Base-by-base conservation (phyloP, 108 stramenopile genomes). In the Pseudonitzschia multistriata region DNA sequence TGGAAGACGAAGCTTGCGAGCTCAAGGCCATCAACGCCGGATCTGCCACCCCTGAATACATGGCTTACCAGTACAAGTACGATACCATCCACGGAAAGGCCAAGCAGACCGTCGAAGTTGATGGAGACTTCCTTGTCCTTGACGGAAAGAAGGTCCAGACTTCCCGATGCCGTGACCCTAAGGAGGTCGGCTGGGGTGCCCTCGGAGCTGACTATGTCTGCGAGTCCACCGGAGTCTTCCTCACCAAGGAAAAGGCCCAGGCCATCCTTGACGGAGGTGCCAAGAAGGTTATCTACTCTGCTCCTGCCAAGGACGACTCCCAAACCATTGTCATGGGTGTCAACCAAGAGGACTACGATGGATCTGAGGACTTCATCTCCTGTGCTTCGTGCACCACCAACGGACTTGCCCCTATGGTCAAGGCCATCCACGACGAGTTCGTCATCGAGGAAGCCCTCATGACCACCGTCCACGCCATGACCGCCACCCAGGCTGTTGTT, bases 401-500 rank as follows among this genome's bases (percentile, higher is more conserved):
- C 94, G 96, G 98, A 71, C 96, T 99, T 77, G 98, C 97, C 72
- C 98, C 68, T 34, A 93, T 97, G 86, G 98, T 97, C 64, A 98
- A 99, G 92, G 96, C 95, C 75, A 81, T 99, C 85, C 85, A 99
- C 83, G 98, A 99, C 79, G 91, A 90, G 74, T 99, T 92, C 82
- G 96, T 88, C 68, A 99, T 99, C 71, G 88, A 95, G 69, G 95
- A 96, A 81, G 97, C 92, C 63, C 97, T 99, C 80, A 99, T 99
- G 99, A 99, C 99, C 89, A 99, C 99, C 64, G 99, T 99, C 74
- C 99, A 99, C 89, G 97, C 99, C 90, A 96, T 97, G 95, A 99
- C 99, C 60, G 96, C 99, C 83, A 98, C 97, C 80, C 99, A 99
- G 84, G 92, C 93, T 72, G 94, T 96, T 62, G 99, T 99, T 67